Base-by-base conservation (phyloP, 1,284 basidiomycete genomes). In the Entoloma clypeatum region DNA sequence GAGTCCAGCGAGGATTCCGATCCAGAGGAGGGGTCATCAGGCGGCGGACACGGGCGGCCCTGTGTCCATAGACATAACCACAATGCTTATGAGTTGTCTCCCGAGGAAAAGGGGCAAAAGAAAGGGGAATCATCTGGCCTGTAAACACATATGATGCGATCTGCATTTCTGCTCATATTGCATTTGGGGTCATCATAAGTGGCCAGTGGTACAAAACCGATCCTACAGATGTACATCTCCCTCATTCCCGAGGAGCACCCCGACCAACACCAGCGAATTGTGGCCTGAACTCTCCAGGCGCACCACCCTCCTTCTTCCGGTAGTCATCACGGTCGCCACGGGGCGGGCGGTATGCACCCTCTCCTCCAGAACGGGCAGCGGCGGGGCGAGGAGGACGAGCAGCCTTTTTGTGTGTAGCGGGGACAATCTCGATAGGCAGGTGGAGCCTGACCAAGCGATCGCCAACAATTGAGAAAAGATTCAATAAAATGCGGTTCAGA, bases 391-490 rank as follows among this genome's bases (percentile, higher is more conserved):
- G 75, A 49, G 77, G 79, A 67, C 79, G 91, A 55, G 65, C 85
- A 47, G 88, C 86, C 75, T 92, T 95, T 79, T 94, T 94, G 80
- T 94, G 90, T 54, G 93, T 97, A 48, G 88, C 72, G 50, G 93
- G 93, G 46, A 97, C 93, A 59, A 97, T 96, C 72, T 95, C 92
- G 48, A 72, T 71, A 44, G 92, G 92, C 56, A 96, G 83, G 74
- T 95, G 89, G 46, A 96, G 79, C 86, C 86, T 92, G 48, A 9
- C n/a, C 31, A n/a, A 19, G 18, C 17, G 30, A 17, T 42, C 19
- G 43, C 23, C 17, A 16, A 41, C 9, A 27, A 40, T 22, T 24
- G 16, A 30, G n/a, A 11, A 9, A 21, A 33, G 28, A 14, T 13
- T 34, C 25, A 21, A 10, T 17, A 21, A 24, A 28, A 21, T 23